Conservation (phyloP, 495 filamentous ascomycete species). For the Penicillium chermesinum region DNA sequence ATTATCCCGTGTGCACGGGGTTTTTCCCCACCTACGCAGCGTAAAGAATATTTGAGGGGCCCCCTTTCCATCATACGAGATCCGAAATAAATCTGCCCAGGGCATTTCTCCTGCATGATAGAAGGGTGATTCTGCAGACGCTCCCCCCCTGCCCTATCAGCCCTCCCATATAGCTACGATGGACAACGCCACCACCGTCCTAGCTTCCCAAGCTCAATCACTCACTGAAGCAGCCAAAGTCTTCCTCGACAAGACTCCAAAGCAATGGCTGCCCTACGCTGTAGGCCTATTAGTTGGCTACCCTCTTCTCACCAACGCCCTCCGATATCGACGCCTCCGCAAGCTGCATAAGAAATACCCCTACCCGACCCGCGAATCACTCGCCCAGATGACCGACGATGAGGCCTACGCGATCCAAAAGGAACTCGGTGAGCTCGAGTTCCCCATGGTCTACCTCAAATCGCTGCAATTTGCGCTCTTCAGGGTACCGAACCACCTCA, state of each 20-base stretch:
- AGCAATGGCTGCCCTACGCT: slow-evolving; percentile 23
- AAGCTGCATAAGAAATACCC: slow-evolving; percentile 41
- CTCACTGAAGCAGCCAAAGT: not conserved
- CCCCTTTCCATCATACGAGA: too few relatives aligned
- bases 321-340: slow-evolving; percentile 48
- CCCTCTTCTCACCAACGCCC: slow-evolving; percentile 25
- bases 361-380: slow-evolving; percentile 50
- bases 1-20: not conserved
- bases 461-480: slow-evolving; percentile 62
- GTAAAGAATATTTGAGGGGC: too few relatives aligned
- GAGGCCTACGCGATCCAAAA: slow-evolving; percentile 55
- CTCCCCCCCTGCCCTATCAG: not conserved
- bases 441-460: slow-evolving; percentile 52
- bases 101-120: too few relatives aligned
- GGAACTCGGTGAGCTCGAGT: slow-evolving; percentile 46
- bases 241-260: slow-evolving; percentile 11
- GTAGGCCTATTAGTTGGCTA: slow-evolving; percentile 23
- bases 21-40: too few relatives aligned
- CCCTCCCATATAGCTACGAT: slow-evolving; percentile 1
- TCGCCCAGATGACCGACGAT: slow-evolving; percentile 58
- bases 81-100: too few relatives aligned
- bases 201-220: not conserved
- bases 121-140: too few relatives aligned
- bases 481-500: slow-evolving; percentile 32
- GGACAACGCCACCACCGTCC: slow-evolving; percentile 7